Percentiles rank a stretch among this genome's conserved stretches.
phyloP scores from a whole-genome alignment of 2,329 filamentous ascomycete genomes.

The Xenoacremonium recifei region DNA sequence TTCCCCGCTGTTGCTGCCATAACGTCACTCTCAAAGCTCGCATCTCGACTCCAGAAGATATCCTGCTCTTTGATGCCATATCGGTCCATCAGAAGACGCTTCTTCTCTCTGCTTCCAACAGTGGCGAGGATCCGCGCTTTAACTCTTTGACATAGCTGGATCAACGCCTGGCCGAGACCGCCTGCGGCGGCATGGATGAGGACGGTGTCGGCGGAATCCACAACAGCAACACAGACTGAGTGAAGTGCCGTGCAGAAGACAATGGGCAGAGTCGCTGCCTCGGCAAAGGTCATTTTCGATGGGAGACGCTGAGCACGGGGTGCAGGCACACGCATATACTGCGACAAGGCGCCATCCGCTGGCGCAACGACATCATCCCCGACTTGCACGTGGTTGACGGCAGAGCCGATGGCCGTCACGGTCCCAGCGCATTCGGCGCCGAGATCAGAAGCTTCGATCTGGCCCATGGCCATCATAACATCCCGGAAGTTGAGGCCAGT shows the following conservation, averaged over 20 bases:
- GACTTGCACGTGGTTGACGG: constrained; percentile 9
- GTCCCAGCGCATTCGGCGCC: background rate
- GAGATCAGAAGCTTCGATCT: background rate
- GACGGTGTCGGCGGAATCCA: constrained; percentile 29
- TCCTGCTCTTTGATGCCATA: constrained; percentile 29
- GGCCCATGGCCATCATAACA: background rate
- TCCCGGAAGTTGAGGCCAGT: background rate
- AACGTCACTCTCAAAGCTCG: constrained; percentile 27
- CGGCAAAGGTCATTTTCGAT: background rate
- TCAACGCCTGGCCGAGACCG: constrained; percentile 3
- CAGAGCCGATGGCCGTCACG: constrained; percentile 8
- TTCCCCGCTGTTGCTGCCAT: constrained; percentile 22
- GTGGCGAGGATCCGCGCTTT: constrained; percentile 6
- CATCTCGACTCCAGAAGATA: constrained; percentile 34
- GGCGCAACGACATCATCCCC: too few species aligned
- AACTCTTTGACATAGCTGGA: constrained; percentile 6
- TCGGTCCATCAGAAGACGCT: constrained; percentile 4
- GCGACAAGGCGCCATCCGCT: too few species aligned
- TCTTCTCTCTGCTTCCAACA: constrained; percentile 8
- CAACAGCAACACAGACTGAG: constrained; percentile 16
- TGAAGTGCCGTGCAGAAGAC: background rate
- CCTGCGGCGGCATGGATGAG: background rate
- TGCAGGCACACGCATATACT: too few species aligned
- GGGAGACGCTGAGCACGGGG: too few species aligned
- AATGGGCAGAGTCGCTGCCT: background rate